Conservation (phyloP, 2,329 filamentous ascomycete genomes). For the Xylariaceae sp. region DNA sequence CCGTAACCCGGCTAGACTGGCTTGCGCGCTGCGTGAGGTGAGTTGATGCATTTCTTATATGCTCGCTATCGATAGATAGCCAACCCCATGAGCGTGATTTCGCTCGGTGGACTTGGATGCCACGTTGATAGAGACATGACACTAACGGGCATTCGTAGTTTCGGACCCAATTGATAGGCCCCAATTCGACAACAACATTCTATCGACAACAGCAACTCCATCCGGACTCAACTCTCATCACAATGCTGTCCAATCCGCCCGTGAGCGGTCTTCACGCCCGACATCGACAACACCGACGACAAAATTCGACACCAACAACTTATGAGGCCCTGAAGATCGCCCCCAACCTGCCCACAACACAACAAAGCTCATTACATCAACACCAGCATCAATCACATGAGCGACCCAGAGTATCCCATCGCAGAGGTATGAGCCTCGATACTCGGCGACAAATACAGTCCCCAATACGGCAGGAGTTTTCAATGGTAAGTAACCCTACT, state of each 20-base stretch:
- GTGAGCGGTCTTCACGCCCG: constrained; percentile 72
- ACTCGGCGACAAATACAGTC: constrained; percentile 63
- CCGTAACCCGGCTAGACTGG: constrained; percentile 45
- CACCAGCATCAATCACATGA: constrained; percentile 36
- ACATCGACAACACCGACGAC: constrained; percentile 80
- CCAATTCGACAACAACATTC: constrained; percentile 41
- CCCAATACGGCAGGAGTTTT: constrained; percentile 53
- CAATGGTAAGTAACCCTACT: constrained; percentile 59
- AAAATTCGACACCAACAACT: constrained; percentile 82
- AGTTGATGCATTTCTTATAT: constrained; percentile 26
- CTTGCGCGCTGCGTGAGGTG: constrained; percentile 47
- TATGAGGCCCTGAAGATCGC: constrained; percentile 77
- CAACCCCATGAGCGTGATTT: too few relatives aligned
- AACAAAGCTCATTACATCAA: constrained; percentile 42
- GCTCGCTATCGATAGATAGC: too few relatives aligned
- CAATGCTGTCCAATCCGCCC: constrained; percentile 80
- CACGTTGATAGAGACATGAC: background rate
- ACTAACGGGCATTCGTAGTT: constrained; percentile 43
- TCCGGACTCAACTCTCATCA: constrained; percentile 74
- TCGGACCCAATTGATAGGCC: constrained; percentile 50
- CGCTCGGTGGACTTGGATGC: background rate
- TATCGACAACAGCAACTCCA: constrained; percentile 56
- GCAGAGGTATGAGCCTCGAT: constrained; percentile 85
- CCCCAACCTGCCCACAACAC: constrained; percentile 65
- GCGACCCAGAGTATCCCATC: constrained; percentile 61